These are phyloP conservation scores for Cystobasidium pallidum DNA, from an alignment of 1,284 basidiomycete genomes.

Conservation along the genomic window DNA sequence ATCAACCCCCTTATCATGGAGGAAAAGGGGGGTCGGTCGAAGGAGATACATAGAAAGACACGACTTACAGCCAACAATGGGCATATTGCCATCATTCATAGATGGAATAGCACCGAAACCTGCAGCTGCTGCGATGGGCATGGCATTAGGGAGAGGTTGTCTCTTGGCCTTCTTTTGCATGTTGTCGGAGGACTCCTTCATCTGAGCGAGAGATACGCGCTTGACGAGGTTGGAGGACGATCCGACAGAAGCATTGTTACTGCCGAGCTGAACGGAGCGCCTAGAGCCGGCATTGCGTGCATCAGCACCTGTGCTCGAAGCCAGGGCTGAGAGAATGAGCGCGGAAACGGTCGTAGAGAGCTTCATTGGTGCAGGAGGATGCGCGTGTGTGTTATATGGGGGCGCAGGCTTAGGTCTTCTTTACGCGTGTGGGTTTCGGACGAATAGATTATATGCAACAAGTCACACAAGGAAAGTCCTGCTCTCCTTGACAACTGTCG, in stretches of 20 bases:
- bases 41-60: background rate
- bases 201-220: slow-evolving; percentile 23
- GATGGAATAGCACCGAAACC: slow-evolving; percentile 35
- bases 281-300: slow-evolving; percentile 9
- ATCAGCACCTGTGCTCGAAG: slow-evolving; percentile 10
- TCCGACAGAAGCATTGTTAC: background rate
- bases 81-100: slow-evolving; percentile 41
- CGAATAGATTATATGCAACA: background rate
- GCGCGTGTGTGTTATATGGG: background rate
- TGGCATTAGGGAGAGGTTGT: slow-evolving; percentile 15
- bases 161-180: slow-evolving; percentile 40
- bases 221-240: slow-evolving; percentile 21
- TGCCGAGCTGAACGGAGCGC: slow-evolving; percentile 4
- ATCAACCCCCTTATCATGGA: background rate
- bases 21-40: background rate
- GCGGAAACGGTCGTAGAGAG: slow-evolving; percentile 19
- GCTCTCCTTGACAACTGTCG: slow-evolving; percentile 2
- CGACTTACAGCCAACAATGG: slow-evolving; percentile 36
- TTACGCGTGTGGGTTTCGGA: background rate
- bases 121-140: background rate
- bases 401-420: background rate
- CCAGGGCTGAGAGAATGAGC: slow-evolving; percentile 12
- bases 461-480: background rate
- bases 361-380: slow-evolving; percentile 13
- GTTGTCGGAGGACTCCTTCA: slow-evolving; percentile 7